A percentile compares a stretch with the other conserved stretches of the same genome.
These are phyloP conservation scores for Exobasidium rhododendri DNA, from an alignment of 1,284 basidiomycete genomes.

Conservation along the genomic window DNA sequence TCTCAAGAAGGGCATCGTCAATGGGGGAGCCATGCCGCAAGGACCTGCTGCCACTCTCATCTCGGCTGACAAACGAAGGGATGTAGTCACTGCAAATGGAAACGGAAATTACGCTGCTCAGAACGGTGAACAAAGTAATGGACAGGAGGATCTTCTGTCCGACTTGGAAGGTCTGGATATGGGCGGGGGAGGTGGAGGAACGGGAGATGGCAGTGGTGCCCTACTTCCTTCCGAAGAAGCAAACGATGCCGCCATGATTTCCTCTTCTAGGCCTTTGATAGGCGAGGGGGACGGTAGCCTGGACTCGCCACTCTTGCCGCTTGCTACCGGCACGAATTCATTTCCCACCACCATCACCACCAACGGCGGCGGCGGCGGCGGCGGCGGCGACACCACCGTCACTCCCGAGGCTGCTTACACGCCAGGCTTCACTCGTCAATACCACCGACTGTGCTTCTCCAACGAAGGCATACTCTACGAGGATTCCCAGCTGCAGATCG, in stretches of 20 bases:
- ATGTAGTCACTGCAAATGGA: constrained; percentile 30
- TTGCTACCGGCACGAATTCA: constrained; percentile 7
- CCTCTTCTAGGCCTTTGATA: constrained; percentile 21
- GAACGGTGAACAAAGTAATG: constrained; percentile 17
- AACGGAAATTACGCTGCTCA: constrained; percentile 1
- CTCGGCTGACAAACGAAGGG: constrained; percentile 27
- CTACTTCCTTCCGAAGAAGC: constrained; percentile 16
- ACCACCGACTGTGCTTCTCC: constrained; percentile 75
- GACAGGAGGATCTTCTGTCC: constrained; percentile 65
- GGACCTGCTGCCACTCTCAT: constrained; percentile 33
- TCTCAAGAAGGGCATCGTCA: constrained; percentile 55
- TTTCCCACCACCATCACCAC: neutral
- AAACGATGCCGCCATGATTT: neutral
- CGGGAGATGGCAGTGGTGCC: constrained; percentile 6
- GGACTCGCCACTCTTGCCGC: constrained; percentile 39
- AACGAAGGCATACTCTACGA: constrained; percentile 91
- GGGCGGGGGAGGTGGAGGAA: constrained; percentile 56
- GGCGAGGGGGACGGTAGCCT: constrained; percentile 6
- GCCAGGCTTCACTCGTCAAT: constrained; percentile 64
- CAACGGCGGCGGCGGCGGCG: too few relatives aligned
- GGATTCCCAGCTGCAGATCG: constrained; percentile 90
- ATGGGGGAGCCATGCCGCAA: constrained; percentile 47
- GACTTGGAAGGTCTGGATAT: constrained; percentile 80
- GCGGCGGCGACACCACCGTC: too few relatives aligned
- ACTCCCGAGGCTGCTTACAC: constrained; percentile 29